phyloP scores from a whole-genome alignment of 2,329 filamentous ascomycete species.

The Amauroascus verrucosus region DNA sequence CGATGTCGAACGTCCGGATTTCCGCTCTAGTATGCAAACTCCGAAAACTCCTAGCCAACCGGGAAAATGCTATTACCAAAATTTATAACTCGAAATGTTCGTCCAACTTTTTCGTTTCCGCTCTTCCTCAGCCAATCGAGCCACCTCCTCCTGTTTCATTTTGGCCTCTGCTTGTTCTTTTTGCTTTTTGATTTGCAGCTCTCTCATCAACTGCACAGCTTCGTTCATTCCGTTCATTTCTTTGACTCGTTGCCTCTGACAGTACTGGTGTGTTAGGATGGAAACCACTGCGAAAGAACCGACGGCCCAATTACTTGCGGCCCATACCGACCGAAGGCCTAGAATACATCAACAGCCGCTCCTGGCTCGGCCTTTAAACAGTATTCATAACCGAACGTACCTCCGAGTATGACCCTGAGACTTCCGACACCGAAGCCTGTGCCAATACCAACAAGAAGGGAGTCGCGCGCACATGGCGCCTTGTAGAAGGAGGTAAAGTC shows the following conservation, averaged over 20 bases:
- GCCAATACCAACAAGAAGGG: conserved; percentile 72
- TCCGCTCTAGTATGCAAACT: conserved; percentile 6
- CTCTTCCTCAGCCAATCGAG: conserved; percentile 29
- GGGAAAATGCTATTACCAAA: conserved; percentile 33
- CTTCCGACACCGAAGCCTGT: conserved; percentile 66
- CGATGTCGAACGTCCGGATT: not conserved
- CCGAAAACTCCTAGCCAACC: conserved; percentile 4
- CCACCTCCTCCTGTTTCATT: conserved; percentile 27
- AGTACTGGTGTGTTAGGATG: conserved; percentile 72
- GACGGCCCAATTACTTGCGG: conserved; percentile 76
- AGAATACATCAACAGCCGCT: conserved; percentile 15
- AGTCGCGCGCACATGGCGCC: conserved; percentile 73
- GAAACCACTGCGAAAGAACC: conserved; percentile 61
- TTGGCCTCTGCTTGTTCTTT: conserved; percentile 36
- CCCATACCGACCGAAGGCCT: conserved; percentile 48
- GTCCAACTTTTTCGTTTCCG: conserved; percentile 35
- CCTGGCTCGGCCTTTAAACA: not conserved
- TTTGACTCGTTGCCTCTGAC: conserved; percentile 60
- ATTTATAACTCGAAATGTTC: conserved; percentile 37
- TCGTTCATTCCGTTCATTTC: conserved; percentile 78
- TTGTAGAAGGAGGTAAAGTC: conserved; percentile 57
- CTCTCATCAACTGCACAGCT: conserved; percentile 70
- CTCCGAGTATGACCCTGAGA: conserved; percentile 61
- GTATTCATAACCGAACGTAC: conserved; percentile 38
- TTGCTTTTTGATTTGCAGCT: conserved; percentile 58